Conservation (phyloP, 768 basidiomycete genomes). For the Phylloporus sp. region DNA sequence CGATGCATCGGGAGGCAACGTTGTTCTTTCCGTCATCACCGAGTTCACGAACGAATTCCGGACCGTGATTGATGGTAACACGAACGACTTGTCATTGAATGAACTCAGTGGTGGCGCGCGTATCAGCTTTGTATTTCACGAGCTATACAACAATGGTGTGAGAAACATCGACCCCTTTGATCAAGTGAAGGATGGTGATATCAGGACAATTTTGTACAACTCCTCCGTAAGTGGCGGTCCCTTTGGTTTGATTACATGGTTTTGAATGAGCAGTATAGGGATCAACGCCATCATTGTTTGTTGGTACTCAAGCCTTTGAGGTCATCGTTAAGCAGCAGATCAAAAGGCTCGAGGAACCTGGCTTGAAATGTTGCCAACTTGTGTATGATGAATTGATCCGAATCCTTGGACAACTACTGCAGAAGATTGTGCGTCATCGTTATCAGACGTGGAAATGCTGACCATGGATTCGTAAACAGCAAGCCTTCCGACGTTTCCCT, state of each 20-base stretch:
- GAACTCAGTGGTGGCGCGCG: constrained; percentile 98
- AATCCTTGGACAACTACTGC: constrained; percentile 87
- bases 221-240: constrained; percentile 69
- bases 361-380: constrained; percentile 89
- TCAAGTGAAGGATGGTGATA: constrained; percentile 98
- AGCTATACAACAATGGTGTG: constrained; percentile 95
- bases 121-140: constrained; percentile 99
- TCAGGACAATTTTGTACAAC: constrained; percentile 93
- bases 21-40: constrained; percentile 96
- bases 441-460: neutral
- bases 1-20: constrained; percentile 81
- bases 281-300: constrained; percentile 93
- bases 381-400: constrained; percentile 98
- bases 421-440: constrained; percentile 70
- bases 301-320: constrained; percentile 96
- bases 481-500: constrained; percentile 95
- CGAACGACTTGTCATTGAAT: constrained; percentile 90
- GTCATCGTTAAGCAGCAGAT: constrained; percentile 99
- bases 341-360: constrained; percentile 91
- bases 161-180: constrained; percentile 97
- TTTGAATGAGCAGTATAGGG: constrained; percentile 48
- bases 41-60: constrained; percentile 98
- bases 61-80: constrained; percentile 94
- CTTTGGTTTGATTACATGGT: neutral
- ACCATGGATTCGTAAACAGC: constrained; percentile 42